Conservation (phyloP, 106 monocot species). For the Iris macrosiphon region DNA sequence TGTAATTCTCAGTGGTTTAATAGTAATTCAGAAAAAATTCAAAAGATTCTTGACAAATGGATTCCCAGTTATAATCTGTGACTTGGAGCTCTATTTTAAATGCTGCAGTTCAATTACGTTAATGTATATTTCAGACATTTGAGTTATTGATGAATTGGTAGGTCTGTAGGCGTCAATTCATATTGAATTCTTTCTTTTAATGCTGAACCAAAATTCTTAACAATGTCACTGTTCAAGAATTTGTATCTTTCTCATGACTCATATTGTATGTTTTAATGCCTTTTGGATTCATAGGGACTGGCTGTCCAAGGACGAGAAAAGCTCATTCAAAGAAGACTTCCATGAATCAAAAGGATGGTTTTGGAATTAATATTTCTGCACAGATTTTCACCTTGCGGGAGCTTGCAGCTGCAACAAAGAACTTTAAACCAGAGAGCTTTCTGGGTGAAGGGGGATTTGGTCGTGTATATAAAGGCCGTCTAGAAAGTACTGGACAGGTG, state of each 20-base stretch:
- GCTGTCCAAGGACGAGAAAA: conserved; percentile 7
- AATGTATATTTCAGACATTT: too few relatives aligned
- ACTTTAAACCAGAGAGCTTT: conserved; percentile 25
- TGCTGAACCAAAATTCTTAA: neutral
- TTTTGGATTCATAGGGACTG: conserved; percentile 21
- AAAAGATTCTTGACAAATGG: too few relatives aligned
- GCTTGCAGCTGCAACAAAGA: conserved; percentile 24
- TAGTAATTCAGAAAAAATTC: too few relatives aligned
- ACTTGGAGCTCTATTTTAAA: too few relatives aligned
- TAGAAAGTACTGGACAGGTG: conserved; percentile 37
- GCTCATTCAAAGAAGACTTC: conserved; percentile 10
- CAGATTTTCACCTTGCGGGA: conserved; percentile 37
- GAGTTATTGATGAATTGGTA: too few relatives aligned
- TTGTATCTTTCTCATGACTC: neutral
- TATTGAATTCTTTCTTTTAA: neutral
- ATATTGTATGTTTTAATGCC: neutral
- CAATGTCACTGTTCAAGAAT: neutral
- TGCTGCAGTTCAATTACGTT: too few relatives aligned
- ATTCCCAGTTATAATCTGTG: too few relatives aligned
- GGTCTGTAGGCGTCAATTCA: too few relatives aligned
- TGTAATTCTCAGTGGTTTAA: too few relatives aligned
- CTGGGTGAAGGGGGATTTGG: conserved; percentile 41
- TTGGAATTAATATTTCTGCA: conserved; percentile 20
- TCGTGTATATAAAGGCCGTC: conserved; percentile 26
- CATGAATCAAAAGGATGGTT: conserved; percentile 12